Evolutionary conservation across 257 asterid genomes (phyloP).

Genomic region (Nyctanthes arbortristis): DNA sequence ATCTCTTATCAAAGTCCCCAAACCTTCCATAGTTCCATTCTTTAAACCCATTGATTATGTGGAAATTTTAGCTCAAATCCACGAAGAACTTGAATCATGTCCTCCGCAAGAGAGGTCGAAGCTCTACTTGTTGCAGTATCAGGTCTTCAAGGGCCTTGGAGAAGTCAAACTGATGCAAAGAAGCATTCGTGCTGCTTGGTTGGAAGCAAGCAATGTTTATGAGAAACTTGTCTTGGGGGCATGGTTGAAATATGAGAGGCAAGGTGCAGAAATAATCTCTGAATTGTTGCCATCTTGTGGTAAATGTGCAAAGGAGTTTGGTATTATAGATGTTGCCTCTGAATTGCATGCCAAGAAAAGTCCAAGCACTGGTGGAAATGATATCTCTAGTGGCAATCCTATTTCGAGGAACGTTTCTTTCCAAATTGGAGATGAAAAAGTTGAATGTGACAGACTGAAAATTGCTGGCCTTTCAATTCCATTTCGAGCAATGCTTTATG

Average conservation of each 20-base stretch:
- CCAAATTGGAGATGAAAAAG: conserved; percentile 66
- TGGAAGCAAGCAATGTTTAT: conserved; percentile 66
- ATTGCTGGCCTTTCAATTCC: conserved; percentile 87
- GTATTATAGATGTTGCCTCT: conserved; percentile 67
- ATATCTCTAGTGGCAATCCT: conserved; percentile 8
- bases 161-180: conserved; percentile 88
- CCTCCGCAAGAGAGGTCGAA: conserved; percentile 61
- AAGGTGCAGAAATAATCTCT: conserved; percentile 61
- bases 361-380: conserved; percentile 22
- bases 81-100: conserved; percentile 93
- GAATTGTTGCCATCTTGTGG: conserved; percentile 82
- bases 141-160: conserved; percentile 92
- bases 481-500: conserved; percentile 88
- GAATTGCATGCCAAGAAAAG: conserved; percentile 50
- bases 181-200: conserved; percentile 87
- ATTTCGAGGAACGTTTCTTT: conserved; percentile 54
- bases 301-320: conserved; percentile 74
- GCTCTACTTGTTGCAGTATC: conserved; percentile 83
- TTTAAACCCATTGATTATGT: conserved; percentile 93
- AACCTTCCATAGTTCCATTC: conserved; percentile 76
- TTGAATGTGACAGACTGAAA: conserved; percentile 68
- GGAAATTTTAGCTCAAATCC: conserved; percentile 84
- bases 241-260: conserved; percentile 92
- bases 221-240: conserved; percentile 90
- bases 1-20: conserved; percentile 82